Evolutionary conservation across 345 rosid genomes (phyloP), one percentile per base, ranked within the genome.

Genomic region (Eucalyptus cloeziana): DNA sequence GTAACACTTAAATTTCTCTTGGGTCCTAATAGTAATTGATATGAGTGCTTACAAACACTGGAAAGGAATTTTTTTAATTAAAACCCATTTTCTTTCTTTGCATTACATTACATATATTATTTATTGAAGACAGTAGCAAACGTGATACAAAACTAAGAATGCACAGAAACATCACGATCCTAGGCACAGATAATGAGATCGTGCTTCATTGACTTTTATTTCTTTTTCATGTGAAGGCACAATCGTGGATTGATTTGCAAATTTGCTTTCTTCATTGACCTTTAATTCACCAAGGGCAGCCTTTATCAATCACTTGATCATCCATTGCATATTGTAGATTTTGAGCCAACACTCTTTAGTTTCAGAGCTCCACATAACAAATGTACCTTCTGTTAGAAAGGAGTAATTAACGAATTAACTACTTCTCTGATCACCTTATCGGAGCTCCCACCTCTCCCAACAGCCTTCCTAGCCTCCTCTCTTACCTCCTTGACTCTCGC

Each of bases 391-490:
- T 13, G 71, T 37, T 37, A 37, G 81, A 37, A 71, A 3, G 44
- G 81, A 71, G 25, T 37, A 71, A 71, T 37, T 33, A 37, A 71
- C 7, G 25, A 33, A 17, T 86, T 2, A n/a, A 86, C 60, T 31
- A 81, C 27, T 56, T 44, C 43, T 8, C 51, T 88, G 45, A 56
- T 27, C 12, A 37, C n/a, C 31, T 58, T 43, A 13, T 43, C 33
- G 7, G 88, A 89, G 52, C 89, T 52, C 56, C 88, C 88, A 81
- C 91, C 92, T 43, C 10, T 91, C n/a, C 49, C 91, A 14, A 87
- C 76, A 9, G 90, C 91, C 86, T 91, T 88, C 86, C 89, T 86
- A 4, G 92, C 94, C 86, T 88, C 94, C 69, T 62, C 89, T 62
- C 89, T 81, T 14, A 94, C 54, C 44, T 47, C 16, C 50, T 14